Percentiles rank a stretch among this genome's conserved stretches.
Evolutionary conservation across 495 filamentous ascomycete species (phyloP).

Genomic region (Tuber melanosporum): DNA sequence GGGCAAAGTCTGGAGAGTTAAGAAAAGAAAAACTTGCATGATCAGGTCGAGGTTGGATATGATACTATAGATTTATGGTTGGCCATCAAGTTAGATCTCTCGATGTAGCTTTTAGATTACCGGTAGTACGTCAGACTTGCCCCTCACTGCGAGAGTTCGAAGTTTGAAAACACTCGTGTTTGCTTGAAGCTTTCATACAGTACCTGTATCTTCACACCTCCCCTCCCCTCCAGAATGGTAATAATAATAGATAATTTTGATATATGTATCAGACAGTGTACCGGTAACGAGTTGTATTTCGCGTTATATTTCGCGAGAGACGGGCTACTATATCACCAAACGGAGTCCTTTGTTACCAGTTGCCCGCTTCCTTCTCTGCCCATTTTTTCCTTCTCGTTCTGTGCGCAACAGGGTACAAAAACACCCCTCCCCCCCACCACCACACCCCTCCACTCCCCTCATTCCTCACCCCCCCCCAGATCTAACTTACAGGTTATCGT

Average conservation of each 20-base stretch:
- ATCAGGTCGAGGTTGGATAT: neutral
- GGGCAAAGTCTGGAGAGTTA: neutral
- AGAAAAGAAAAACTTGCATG: neutral
- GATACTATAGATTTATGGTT: neutral
- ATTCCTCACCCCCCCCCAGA: neutral
- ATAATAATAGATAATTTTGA: neutral
- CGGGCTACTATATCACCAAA: neutral
- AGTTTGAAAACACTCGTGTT: neutral
- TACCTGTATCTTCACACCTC: neutral
- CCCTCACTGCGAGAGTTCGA: neutral
- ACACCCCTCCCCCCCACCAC: constrained; percentile 5
- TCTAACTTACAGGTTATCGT: neutral
- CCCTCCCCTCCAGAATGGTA: neutral
- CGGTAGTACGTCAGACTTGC: neutral
- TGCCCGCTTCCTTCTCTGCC: neutral
- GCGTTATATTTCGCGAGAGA: neutral
- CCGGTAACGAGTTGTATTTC: neutral
- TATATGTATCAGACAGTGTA: neutral
- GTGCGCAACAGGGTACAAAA: constrained; percentile 3
- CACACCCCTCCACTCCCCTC: constrained; percentile 2
- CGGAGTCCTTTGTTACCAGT: neutral
- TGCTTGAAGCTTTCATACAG: neutral
- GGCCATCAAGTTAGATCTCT: neutral
- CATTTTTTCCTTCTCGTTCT: neutral
- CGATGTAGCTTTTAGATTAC: neutral